These are phyloP conservation scores for Trichoderma koningii DNA, from an alignment of 2,329 filamentous ascomycete species.

Conservation along the genomic window DNA sequence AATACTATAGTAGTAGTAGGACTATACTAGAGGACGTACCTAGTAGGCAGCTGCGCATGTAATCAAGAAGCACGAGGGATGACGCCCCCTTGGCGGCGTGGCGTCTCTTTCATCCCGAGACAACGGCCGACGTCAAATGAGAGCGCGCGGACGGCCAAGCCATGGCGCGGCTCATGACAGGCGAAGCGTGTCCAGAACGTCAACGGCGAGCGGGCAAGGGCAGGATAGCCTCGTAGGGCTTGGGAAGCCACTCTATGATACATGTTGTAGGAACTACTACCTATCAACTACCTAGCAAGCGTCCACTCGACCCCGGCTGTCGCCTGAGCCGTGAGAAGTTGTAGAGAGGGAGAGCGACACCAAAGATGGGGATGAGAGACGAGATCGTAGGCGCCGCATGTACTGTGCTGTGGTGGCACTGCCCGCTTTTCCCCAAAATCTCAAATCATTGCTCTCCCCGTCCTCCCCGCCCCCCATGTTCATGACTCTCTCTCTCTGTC, in stretches of 20 bases:
- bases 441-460: not conserved
- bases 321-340: not conserved
- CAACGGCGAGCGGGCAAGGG: slow-evolving; percentile 5
- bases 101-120: slow-evolving; percentile 25
- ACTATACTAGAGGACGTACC: no score
- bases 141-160: slow-evolving; percentile 12
- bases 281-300: no score
- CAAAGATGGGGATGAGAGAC: not conserved
- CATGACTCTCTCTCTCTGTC: not conserved
- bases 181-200: slow-evolving; percentile 22
- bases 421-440: slow-evolving; percentile 2
- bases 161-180: slow-evolving; percentile 21
- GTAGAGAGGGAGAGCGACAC: no score
- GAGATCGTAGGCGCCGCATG: no score
- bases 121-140: slow-evolving; percentile 27
- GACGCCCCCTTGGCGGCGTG: slow-evolving; percentile 25
- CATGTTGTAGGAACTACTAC: no score
- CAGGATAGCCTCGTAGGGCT: slow-evolving; percentile 26
- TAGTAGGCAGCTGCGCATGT: not conserved
- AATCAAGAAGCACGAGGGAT: slow-evolving; percentile 14
- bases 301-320: slow-evolving; percentile 2
- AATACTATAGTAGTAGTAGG: no score
- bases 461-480: not conserved
- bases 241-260: no score
- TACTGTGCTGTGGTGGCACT: not conserved